These are phyloP conservation scores for Sechiopsis laciniata DNA, from an alignment of 306 rosid species.

Conservation along the genomic window DNA sequence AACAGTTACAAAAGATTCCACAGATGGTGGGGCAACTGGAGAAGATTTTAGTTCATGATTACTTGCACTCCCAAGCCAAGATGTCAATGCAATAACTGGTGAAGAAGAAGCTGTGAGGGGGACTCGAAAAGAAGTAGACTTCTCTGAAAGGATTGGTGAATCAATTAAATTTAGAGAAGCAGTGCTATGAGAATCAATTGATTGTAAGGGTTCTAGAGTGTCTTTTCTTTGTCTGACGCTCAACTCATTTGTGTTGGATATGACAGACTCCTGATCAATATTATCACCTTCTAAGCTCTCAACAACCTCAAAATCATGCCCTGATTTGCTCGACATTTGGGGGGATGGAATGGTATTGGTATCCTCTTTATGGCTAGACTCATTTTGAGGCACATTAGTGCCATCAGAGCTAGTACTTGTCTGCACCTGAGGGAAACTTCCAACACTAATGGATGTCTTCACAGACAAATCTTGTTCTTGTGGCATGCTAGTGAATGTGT, in stretches of 20 bases:
- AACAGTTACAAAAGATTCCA: constrained; percentile 54
- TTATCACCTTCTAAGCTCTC: constrained; percentile 59
- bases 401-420: constrained; percentile 91
- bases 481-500: constrained; percentile 86
- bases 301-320: constrained; percentile 40
- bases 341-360: constrained; percentile 31
- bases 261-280: constrained; percentile 60
- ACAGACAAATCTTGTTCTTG: constrained; percentile 71
- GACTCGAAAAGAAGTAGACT: constrained; percentile 51
- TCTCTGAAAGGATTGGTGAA: constrained; percentile 81
- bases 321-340: constrained; percentile 40
- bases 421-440: constrained; percentile 90
- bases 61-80: constrained; percentile 79
- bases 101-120: constrained; percentile 50
- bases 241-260: constrained; percentile 59
- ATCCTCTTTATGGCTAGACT: constrained; percentile 44
- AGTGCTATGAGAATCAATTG: constrained; percentile 68
- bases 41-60: constrained; percentile 53
- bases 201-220: constrained; percentile 36
- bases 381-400: constrained; percentile 36
- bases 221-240: constrained; percentile 48
- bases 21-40: constrained; percentile 51
- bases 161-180: constrained; percentile 50
- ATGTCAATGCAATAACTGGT: constrained; percentile 68
- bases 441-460: constrained; percentile 82